Base-by-base conservation (phyloP, 2,329 filamentous ascomycete species). In the Colletotrichum sp. region DNA sequence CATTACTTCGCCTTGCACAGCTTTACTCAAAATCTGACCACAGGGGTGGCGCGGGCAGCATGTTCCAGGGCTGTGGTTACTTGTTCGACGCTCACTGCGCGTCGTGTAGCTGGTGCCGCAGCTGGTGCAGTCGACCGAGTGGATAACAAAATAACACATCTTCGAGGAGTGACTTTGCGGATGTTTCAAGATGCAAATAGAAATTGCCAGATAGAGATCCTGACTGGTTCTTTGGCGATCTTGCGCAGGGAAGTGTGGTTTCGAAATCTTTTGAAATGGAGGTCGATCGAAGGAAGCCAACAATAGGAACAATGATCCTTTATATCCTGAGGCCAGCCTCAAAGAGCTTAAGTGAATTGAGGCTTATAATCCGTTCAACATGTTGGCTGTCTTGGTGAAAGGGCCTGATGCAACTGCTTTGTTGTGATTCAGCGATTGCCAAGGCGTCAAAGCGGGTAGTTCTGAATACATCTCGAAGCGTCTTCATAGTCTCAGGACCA, bases 61-160 rank as follows among this genome's bases (percentile, higher is more conserved):
- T 52, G 43, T 52, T 22, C 43, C 43, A 52, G n/a, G 43, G n/a
- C n/a, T 52, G 43, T 52, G n/a, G n/a, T 52, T 22, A n/a, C n/a
- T 52, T 8, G 43, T 22, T 52, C 39, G 39, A 48, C 39, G 39
- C n/a, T 52, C 43, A 12, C 7, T 12, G n/a, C 43, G 43, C 43
- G 43, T 22, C n/a, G n/a, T 25, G 43, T 22, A 52, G 43, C 43
- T 52, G n/a, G 43, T 13, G 43, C 43, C 43, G 43, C 43, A 52
- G n/a, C 43, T 52, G n/a, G 43, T 52, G n/a, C 43, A 52, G 43
- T 52, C n/a, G 43, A 52, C n/a, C 4, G 43, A 52, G 6, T 52
- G 43, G 10, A 22, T 12, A 22, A 52, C 43, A 10, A 22, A 52
- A 8, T 52, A 52, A 25, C 43, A 52, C 43, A 52, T 52, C 0